phyloP scores from a whole-genome alignment of 2,329 filamentous ascomycete genomes.

The Alternaria atra region DNA sequence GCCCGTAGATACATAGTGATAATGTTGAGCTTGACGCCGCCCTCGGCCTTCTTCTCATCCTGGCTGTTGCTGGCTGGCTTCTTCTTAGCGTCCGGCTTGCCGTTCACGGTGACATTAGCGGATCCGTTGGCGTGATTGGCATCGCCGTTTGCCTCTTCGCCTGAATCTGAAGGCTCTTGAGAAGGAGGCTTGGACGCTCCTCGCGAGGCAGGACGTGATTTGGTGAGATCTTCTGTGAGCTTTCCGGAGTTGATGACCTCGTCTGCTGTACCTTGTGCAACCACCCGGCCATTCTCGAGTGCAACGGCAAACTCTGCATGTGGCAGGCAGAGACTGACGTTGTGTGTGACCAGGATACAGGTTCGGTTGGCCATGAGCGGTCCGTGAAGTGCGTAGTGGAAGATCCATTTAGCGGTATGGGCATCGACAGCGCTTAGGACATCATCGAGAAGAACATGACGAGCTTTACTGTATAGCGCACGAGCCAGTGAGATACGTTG shows the following conservation, averaged over 20 bases:
- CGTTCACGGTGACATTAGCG: slow-evolving; percentile 58
- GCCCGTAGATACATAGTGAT: slow-evolving; percentile 84
- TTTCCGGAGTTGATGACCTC: slow-evolving; percentile 87
- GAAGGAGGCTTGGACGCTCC: slow-evolving; percentile 78
- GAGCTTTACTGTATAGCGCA: slow-evolving; percentile 94
- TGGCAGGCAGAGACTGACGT: slow-evolving; percentile 86
- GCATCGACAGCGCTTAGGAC: slow-evolving; percentile 97
- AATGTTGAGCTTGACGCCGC: slow-evolving; percentile 87
- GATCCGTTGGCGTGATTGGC: slow-evolving; percentile 59
- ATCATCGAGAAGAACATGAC: slow-evolving; percentile 90
- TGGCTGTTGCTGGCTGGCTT: slow-evolving; percentile 60
- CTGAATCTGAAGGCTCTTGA: slow-evolving; percentile 77
- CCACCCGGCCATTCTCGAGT: slow-evolving; percentile 85
- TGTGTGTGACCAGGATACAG: slow-evolving; percentile 95
- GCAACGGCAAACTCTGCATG: slow-evolving; percentile 82
- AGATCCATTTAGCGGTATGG: slow-evolving; percentile 98
- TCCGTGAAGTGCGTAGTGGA: slow-evolving; percentile 88
- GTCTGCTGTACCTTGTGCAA: slow-evolving; percentile 76
- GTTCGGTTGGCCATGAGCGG: slow-evolving; percentile 88
- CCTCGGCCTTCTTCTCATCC: slow-evolving; percentile 79
- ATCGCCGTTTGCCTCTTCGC: slow-evolving; percentile 56
- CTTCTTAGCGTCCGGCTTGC: slow-evolving; percentile 52
- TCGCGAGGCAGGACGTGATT: slow-evolving; percentile 75
- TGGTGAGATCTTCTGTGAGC: slow-evolving; percentile 84
- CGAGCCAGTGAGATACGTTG: slow-evolving; percentile 96